Evolutionary conservation across 1,284 basidiomycete genomes (phyloP).

Genomic region (Mycena sp.): DNA sequence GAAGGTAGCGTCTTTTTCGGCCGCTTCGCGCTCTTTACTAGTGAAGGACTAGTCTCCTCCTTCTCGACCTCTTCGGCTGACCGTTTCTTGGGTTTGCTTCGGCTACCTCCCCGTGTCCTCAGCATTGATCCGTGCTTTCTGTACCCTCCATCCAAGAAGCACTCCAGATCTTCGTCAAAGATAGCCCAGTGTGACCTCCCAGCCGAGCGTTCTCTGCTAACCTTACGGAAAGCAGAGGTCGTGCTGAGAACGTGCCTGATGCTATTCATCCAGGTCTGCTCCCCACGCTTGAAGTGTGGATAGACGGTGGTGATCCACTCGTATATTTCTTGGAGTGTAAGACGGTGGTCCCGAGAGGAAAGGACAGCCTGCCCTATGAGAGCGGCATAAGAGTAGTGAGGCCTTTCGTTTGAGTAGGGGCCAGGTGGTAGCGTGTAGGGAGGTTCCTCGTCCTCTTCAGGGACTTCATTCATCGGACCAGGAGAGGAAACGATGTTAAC

Average conservation of each 20-base stretch:
- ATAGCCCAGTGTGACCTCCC: constrained; percentile 83
- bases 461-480: constrained; percentile 52
- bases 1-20: constrained; percentile 49
- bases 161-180: constrained; percentile 75
- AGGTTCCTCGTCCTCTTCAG: constrained; percentile 59
- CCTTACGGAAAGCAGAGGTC: constrained; percentile 81
- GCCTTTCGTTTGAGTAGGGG: constrained; percentile 83
- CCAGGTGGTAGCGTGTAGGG: constrained; percentile 81
- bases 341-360: constrained; percentile 83
- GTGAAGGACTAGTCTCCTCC: constrained; percentile 29
- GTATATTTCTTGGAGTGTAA: constrained; percentile 96
- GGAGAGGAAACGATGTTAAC: constrained; percentile 84
- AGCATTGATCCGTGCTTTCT: constrained; percentile 51
- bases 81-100: constrained; percentile 47
- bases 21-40: constrained; percentile 49
- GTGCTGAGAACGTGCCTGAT: constrained; percentile 89
- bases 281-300: constrained; percentile 92
- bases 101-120: not conserved
- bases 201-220: constrained; percentile 68
- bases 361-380: constrained; percentile 96
- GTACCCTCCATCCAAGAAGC: constrained; percentile 76
- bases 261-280: constrained; percentile 96
- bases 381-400: constrained; percentile 91
- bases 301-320: constrained; percentile 95
- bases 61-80: constrained; percentile 52